Percentiles rank a stretch among this genome's conserved stretches.
These are phyloP conservation scores for Allantophomopsis cytisporea DNA, from an alignment of 2,329 filamentous ascomycete species.

Conservation along the genomic window DNA sequence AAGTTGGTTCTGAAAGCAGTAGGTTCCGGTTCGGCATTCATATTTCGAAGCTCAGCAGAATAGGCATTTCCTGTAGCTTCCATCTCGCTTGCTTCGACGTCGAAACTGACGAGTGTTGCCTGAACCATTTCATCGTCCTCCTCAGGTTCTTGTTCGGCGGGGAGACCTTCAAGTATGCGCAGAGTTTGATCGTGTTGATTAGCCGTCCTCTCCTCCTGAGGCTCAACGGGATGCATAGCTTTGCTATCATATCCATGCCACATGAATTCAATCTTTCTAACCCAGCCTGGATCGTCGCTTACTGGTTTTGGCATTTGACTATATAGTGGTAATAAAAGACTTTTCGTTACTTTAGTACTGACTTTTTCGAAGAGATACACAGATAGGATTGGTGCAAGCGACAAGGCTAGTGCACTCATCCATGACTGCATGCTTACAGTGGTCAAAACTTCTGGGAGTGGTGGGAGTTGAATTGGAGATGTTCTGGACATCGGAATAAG, in stretches of 20 bases:
- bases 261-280: neutral
- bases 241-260: neutral
- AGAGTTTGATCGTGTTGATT: conserved; percentile 13
- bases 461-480: conserved; percentile 12
- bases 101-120: conserved; percentile 18
- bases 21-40: conserved; percentile 9
- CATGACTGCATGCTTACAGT: conserved; percentile 6
- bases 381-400: conserved; percentile 11
- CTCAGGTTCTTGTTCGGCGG: conserved; percentile 7
- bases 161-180: conserved; percentile 15
- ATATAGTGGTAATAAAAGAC: neutral
- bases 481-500: conserved; percentile 14
- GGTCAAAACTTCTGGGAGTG: conserved; percentile 4
- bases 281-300: neutral
- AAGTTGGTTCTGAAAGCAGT: conserved; percentile 15
- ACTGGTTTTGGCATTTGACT: neutral
- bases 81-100: conserved; percentile 16
- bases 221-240: neutral
- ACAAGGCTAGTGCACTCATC: conserved; percentile 5
- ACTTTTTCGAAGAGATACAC: neutral
- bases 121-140: conserved; percentile 17
- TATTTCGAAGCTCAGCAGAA: conserved; percentile 19
- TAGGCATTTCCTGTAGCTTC: conserved; percentile 9
- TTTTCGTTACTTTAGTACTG: neutral
- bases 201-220: neutral